Percentiles rank a stretch among this genome's conserved stretches.
Conservation (phyloP, 352 stramenopile genomes). For the Elongisporangium prolatum region DNA sequence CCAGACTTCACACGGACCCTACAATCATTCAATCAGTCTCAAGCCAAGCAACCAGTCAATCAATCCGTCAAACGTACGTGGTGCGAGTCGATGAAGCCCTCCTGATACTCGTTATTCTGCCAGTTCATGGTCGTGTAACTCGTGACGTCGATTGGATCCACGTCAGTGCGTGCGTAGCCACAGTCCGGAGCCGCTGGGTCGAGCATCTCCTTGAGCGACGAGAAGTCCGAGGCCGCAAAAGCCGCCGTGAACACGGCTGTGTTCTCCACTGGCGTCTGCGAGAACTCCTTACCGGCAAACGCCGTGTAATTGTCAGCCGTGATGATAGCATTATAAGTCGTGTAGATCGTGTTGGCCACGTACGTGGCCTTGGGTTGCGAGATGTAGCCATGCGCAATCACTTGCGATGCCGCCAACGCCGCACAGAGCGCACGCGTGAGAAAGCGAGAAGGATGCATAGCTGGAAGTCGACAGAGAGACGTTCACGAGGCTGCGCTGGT, state of each 20-base stretch:
- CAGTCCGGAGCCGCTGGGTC: conserved; percentile 24
- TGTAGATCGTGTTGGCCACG: conserved; percentile 19
- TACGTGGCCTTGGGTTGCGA: conserved; percentile 24
- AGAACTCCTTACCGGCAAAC: conserved; percentile 23
- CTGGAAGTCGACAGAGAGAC: not conserved
- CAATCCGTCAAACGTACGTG: conserved; percentile 3
- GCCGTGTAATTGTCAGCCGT: conserved; percentile 16
- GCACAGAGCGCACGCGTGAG: not conserved
- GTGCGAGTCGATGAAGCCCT: conserved; percentile 40
- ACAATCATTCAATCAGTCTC: not conserved
- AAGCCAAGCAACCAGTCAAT: not conserved
- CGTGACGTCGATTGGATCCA: conserved; percentile 25
- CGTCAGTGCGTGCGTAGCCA: conserved; percentile 14
- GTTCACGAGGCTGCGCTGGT: not conserved
- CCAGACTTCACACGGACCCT: conserved; percentile 42
- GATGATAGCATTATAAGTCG: conserved; percentile 18
- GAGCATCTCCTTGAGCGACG: conserved; percentile 26
- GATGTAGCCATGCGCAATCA: conserved; percentile 34
- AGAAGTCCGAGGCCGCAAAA: conserved; percentile 25
- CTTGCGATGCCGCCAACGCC: conserved; percentile 14
- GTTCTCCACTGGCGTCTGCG: conserved; percentile 20
- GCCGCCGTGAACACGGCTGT: conserved; percentile 20
- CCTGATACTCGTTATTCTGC: conserved; percentile 37
- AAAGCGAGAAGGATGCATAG: not conserved
- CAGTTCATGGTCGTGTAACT: conserved; percentile 30